Evolutionary conservation across 139 green algal genomes (phyloP), one percentile per base, ranked within the genome.

Genomic region (Haematococcus sp.): DNA sequence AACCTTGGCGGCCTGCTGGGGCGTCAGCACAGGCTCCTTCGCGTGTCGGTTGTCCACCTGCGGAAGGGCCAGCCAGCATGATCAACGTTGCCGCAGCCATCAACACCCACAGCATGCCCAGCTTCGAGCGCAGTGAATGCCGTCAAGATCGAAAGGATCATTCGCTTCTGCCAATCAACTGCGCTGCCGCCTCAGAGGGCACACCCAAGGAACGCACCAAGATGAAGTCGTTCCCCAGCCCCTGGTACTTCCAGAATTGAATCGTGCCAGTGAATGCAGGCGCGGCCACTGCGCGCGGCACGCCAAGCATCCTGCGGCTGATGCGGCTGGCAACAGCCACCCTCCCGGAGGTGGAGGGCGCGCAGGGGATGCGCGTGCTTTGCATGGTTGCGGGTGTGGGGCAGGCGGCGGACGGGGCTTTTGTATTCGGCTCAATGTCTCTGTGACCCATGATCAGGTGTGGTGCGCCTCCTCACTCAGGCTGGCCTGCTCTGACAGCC

Each of bases 171-270:
- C n/a, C n/a, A n/a, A n/a, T n/a, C n/a, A n/a, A n/a, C n/a, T n/a
- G n/a, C n/a, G n/a, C n/a, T n/a, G n/a, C n/a, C n/a, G n/a, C n/a
- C n/a, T n/a, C n/a, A n/a, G n/a, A n/a, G n/a, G n/a, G n/a, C n/a
- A n/a, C n/a, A n/a, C n/a, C n/a, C n/a, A n/a, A n/a, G n/a, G n/a
- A 17, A 67, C 85, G 44, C 51, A 93, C 91, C 83, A 99, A 79
- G 61, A 99, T 94, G 77, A 99, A 99, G 82, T 99, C 96, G 77
- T 99, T 99, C 33, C 96, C 96, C 1, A 99, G 79, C 5, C 96
- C 96, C 58, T 99, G 96, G 76, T 98, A 99, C 87, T 99, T 99
- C 17, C 58, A 75, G 79, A 99, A 98, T 0, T n/a, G 25, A 0
- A 84, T 27, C 0, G 75, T 30, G 4, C 61, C 76, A 69, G 55